phyloP scores from a whole-genome alignment of 2,329 filamentous ascomycete species.

The Ophiostoma tasmaniense region DNA sequence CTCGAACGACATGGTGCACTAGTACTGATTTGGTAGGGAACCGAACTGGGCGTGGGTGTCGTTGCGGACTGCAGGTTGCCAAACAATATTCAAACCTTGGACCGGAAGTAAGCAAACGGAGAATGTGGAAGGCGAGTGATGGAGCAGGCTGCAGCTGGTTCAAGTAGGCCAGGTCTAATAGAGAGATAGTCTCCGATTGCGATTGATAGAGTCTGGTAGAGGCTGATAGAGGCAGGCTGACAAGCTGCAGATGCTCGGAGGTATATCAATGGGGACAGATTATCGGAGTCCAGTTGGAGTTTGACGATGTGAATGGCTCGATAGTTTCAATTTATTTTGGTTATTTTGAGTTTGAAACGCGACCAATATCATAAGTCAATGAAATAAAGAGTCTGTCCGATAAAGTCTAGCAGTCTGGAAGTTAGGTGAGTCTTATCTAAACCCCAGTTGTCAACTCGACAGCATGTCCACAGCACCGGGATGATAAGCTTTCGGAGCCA shows the following conservation, averaged over 20 bases:
- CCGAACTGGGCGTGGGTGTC: not conserved
- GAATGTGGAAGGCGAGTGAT: not conserved
- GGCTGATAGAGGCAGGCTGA: too few relatives aligned
- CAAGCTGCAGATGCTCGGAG: not conserved
- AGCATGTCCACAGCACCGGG: not conserved
- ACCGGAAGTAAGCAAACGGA: not conserved
- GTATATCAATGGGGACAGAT: not conserved
- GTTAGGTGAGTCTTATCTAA: not conserved
- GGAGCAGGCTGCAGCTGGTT: not conserved
- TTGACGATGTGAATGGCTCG: not conserved
- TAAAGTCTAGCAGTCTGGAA: not conserved
- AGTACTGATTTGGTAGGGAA: not conserved
- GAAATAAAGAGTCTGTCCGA: not conserved
- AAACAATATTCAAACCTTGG: not conserved
- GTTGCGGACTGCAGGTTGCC: not conserved
- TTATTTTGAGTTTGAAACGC: not conserved
- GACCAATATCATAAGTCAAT: not conserved
- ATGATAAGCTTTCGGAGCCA: conserved; percentile 5
- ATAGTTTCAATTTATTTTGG: not conserved
- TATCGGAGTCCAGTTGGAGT: not conserved
- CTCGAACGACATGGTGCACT: conserved; percentile 3
- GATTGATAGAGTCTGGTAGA: not conserved
- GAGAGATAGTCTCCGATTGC: not conserved
- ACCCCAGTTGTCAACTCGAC: not conserved
- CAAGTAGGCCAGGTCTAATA: not conserved